phyloP scores from a whole-genome alignment of 2,329 filamentous ascomycete species.

The Colletotrichum cuscutae region DNA sequence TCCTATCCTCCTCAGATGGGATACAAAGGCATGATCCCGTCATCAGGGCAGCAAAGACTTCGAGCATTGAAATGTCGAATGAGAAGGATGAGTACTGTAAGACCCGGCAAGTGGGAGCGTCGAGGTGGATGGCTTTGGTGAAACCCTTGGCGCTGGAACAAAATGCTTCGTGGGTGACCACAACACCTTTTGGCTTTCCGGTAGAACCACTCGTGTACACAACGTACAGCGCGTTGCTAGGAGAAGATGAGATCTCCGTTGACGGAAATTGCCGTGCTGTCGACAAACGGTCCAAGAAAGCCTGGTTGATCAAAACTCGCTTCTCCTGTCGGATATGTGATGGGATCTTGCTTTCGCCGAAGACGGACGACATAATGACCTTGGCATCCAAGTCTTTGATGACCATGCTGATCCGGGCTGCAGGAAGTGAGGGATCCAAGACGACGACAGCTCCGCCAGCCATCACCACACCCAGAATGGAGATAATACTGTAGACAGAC shows the following conservation, averaged over 20 bases:
- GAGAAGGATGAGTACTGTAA: slow-evolving; percentile 52
- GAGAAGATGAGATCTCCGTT: neutral
- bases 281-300: neutral
- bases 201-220: slow-evolving; percentile 28
- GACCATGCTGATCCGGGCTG: slow-evolving; percentile 3
- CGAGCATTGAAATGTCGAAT: slow-evolving; percentile 53
- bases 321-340: neutral
- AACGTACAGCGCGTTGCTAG: slow-evolving; percentile 1
- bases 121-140: slow-evolving; percentile 12
- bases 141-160: slow-evolving; percentile 11
- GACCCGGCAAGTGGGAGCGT: slow-evolving; percentile 30
- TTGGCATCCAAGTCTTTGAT: slow-evolving; percentile 11
- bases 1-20: slow-evolving; percentile 47
- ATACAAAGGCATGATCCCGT: slow-evolving; percentile 49
- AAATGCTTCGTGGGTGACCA: slow-evolving; percentile 8
- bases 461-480: slow-evolving; percentile 16
- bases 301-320: neutral
- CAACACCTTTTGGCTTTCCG: slow-evolving; percentile 29
- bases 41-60: slow-evolving; percentile 49
- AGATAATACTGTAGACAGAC: slow-evolving; percentile 14
- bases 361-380: neutral
- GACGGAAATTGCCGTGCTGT: neutral
- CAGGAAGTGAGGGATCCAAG: slow-evolving; percentile 19
- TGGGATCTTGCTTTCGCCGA: neutral
- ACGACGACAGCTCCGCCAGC: slow-evolving; percentile 18